Conservation (phyloP, 805 yeast genomes). For the Nadsonia fulvescens region DNA sequence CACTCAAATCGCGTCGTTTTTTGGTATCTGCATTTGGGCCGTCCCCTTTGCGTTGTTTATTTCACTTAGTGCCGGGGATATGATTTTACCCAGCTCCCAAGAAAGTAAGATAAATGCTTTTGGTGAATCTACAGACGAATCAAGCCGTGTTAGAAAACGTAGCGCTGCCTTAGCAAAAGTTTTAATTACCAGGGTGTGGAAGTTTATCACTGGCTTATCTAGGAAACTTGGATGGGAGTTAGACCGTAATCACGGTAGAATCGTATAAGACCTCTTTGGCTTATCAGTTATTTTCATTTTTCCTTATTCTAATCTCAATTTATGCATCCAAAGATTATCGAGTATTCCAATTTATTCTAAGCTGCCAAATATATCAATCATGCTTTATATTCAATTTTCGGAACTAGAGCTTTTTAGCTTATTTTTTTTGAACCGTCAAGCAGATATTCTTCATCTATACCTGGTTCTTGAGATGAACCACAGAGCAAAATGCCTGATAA, state of each 20-base stretch:
- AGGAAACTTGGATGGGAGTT: constrained; percentile 47
- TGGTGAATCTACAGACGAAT: constrained; percentile 17
- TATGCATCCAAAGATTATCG: too few species aligned
- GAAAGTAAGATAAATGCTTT: constrained; percentile 7
- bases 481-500: too few species aligned
- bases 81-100: constrained; percentile 44
- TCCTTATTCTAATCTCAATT: too few species aligned
- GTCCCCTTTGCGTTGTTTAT: constrained; percentile 86
- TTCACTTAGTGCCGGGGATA: constrained; percentile 80
- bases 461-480: too few species aligned
- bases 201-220: constrained; percentile 26
- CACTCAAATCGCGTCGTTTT: constrained; percentile 84
- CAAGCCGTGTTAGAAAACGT: constrained; percentile 20
- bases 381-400: too few species aligned
- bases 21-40: constrained; percentile 86
- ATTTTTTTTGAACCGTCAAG: too few species aligned
- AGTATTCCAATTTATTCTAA: too few species aligned
- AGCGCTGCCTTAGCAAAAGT: constrained; percentile 56
- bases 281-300: too few species aligned
- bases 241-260: constrained; percentile 36
- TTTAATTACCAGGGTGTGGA: constrained; percentile 35
- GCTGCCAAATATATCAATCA: too few species aligned
- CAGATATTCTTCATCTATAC: too few species aligned
- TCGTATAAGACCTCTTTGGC: too few species aligned
- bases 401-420: too few species aligned